phyloP scores from a whole-genome alignment of 2,329 filamentous ascomycete genomes.

The Aspergillus quadricinctus region DNA sequence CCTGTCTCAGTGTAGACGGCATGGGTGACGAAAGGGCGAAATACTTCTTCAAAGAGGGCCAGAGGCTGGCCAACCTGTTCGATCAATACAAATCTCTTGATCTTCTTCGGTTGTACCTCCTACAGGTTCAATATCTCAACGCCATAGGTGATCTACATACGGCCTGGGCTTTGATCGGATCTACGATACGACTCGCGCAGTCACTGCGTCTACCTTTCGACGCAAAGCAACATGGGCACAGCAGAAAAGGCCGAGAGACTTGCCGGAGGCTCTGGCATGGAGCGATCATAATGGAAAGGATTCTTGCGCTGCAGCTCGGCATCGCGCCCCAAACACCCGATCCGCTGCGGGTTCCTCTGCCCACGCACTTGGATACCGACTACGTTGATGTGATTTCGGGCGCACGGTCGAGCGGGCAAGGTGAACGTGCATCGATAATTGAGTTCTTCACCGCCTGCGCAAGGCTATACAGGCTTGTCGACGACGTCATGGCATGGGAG shows the following conservation, averaged over 20 bases:
- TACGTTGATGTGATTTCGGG: conserved; percentile 21
- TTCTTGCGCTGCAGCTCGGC: conserved; percentile 19
- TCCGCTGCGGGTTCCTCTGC: conserved; percentile 16
- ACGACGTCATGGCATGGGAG: conserved; percentile 18
- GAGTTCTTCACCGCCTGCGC: conserved; percentile 20
- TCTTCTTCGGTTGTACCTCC: conserved; percentile 18
- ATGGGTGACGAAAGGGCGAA: conserved; percentile 6
- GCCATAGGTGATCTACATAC: conserved; percentile 14
- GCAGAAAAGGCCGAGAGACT: conserved; percentile 16
- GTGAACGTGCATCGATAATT: conserved; percentile 20
- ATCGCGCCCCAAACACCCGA: conserved; percentile 13
- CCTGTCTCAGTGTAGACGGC: conserved; percentile 8
- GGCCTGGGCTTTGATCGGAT: conserved; percentile 21
- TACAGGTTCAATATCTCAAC: conserved; percentile 21
- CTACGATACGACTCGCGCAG: conserved; percentile 18
- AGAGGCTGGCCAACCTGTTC: conserved; percentile 12
- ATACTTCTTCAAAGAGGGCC: conserved; percentile 15
- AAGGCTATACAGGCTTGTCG: conserved; percentile 19
- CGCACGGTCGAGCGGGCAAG: neutral
- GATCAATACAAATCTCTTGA: conserved; percentile 7
- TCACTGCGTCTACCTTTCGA: conserved; percentile 15
- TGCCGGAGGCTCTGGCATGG: conserved; percentile 24
- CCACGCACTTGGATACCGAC: conserved; percentile 20
- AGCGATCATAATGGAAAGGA: conserved; percentile 20
- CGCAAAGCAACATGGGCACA: conserved; percentile 10